These are phyloP conservation scores for Lentinula novae-zelandiae DNA, from an alignment of 1,284 basidiomycete genomes.

Conservation along the genomic window DNA sequence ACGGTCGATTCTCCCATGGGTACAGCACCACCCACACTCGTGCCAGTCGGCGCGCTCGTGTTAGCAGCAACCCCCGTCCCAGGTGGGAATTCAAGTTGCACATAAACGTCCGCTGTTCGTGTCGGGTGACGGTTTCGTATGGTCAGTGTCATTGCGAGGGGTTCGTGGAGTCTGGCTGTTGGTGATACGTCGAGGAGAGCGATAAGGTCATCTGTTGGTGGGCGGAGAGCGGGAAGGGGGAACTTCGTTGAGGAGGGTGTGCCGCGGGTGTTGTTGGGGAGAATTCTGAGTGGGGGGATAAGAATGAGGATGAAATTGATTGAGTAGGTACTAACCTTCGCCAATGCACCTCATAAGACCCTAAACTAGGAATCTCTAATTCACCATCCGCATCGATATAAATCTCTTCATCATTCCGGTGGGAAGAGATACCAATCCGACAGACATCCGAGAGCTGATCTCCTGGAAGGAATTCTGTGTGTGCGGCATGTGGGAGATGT, in stretches of 20 bases:
- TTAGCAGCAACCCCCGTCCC: not conserved
- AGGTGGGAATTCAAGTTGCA: slow-evolving; percentile 51
- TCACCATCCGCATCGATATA: slow-evolving; percentile 25
- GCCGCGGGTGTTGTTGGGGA: slow-evolving; percentile 37
- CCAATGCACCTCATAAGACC: slow-evolving; percentile 63
- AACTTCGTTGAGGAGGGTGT: slow-evolving; percentile 45
- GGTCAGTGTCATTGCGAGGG: slow-evolving; percentile 50
- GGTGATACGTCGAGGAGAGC: slow-evolving; percentile 63
- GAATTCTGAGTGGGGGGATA: slow-evolving; percentile 29
- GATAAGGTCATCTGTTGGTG: slow-evolving; percentile 56
- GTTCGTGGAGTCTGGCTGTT: slow-evolving; percentile 56
- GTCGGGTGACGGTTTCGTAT: slow-evolving; percentile 63
- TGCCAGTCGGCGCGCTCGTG: too few species aligned
- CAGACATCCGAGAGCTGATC: slow-evolving; percentile 61
- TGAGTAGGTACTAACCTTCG: slow-evolving; percentile 46
- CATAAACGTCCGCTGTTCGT: slow-evolving; percentile 60
- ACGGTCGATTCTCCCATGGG: slow-evolving; percentile 27
- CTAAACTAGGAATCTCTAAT: slow-evolving; percentile 42
- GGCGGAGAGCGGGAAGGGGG: slow-evolving; percentile 53
- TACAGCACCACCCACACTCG: too few species aligned
- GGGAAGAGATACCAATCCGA: slow-evolving; percentile 40
- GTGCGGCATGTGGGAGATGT: not conserved
- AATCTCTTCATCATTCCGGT: slow-evolving; percentile 32
- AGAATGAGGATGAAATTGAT: not conserved
- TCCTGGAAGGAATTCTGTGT: slow-evolving; percentile 54